These are phyloP conservation scores for Neopestalotiopsis clavispora DNA, from an alignment of 2,329 filamentous ascomycete genomes.

Conservation along the genomic window DNA sequence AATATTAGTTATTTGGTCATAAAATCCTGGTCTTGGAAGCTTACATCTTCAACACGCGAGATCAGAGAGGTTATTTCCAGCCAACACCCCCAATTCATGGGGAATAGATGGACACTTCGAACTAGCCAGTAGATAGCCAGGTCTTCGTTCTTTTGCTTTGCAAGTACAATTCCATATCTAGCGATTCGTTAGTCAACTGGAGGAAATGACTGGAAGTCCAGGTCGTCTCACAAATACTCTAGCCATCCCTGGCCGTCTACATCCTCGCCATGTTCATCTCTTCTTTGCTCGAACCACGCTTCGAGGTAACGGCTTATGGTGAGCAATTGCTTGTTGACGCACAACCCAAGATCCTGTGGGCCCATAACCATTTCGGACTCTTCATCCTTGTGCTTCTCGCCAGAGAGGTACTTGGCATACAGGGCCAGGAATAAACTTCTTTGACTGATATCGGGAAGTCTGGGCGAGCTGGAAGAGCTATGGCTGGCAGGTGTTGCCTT, in stretches of 20 bases:
- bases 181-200: background rate
- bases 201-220: background rate
- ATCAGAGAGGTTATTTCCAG: slow-evolving; percentile 86
- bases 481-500: slow-evolving; percentile 52
- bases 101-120: slow-evolving; percentile 83
- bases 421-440: slow-evolving; percentile 90
- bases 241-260: slow-evolving; percentile 85
- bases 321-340: slow-evolving; percentile 83
- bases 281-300: slow-evolving; percentile 76
- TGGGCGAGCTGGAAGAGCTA: slow-evolving; percentile 26
- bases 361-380: slow-evolving; percentile 97
- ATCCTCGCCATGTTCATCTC: slow-evolving; percentile 61
- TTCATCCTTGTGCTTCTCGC: slow-evolving; percentile 95
- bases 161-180: slow-evolving; percentile 85
- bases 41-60: slow-evolving; percentile 79
- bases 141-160: slow-evolving; percentile 88
- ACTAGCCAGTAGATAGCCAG: slow-evolving; percentile 87
- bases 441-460: slow-evolving; percentile 73
- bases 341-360: slow-evolving; percentile 84
- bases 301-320: slow-evolving; percentile 77
- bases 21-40: slow-evolving; percentile 32
- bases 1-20: background rate
- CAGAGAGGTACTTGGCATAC: slow-evolving; percentile 90
- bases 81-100: slow-evolving; percentile 98
- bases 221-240: slow-evolving; percentile 70